Conservation (phyloP, 2,329 filamentous ascomycete genomes). For the Epichloe hybrida region DNA sequence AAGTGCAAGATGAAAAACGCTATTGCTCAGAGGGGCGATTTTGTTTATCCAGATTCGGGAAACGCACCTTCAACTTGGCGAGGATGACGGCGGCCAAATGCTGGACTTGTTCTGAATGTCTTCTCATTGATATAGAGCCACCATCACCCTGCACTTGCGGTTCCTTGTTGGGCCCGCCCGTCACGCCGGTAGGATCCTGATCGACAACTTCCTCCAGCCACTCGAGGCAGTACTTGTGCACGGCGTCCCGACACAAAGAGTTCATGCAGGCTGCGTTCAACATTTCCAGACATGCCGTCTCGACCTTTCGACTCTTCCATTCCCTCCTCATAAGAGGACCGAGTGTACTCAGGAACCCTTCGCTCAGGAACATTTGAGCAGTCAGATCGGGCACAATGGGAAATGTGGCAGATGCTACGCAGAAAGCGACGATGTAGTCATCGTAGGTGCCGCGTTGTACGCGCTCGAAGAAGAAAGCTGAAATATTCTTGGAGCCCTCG, state of each 20-base stretch:
- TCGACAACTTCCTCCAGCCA: constrained; percentile 81
- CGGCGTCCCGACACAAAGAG: constrained; percentile 64
- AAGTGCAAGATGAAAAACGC: not conserved
- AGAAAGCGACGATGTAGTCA: constrained; percentile 83
- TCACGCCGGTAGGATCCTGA: constrained; percentile 48
- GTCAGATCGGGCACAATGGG: constrained; percentile 68
- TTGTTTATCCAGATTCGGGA: not conserved
- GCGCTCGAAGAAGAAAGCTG: constrained; percentile 59
- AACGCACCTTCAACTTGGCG: constrained; percentile 49
- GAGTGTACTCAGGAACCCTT: constrained; percentile 70
- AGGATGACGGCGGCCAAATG: constrained; percentile 61
- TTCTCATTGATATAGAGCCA: constrained; percentile 45
- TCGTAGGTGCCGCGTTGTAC: constrained; percentile 67
- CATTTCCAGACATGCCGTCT: constrained; percentile 76
- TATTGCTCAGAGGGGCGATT: not conserved
- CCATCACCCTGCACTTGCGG: constrained; percentile 44
- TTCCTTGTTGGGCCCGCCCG: constrained; percentile 35
- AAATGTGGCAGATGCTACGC: constrained; percentile 78
- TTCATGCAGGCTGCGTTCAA: constrained; percentile 88
- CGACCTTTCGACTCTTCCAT: constrained; percentile 74
- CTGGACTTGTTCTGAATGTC: constrained; percentile 48
- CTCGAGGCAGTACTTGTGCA: constrained; percentile 69
- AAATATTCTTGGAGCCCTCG: constrained; percentile 54
- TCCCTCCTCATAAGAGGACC: constrained; percentile 64
- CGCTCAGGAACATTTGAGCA: constrained; percentile 68